Base-by-base conservation (phyloP, 495 filamentous ascomycete genomes). In the Ramalina peruviana region DNA sequence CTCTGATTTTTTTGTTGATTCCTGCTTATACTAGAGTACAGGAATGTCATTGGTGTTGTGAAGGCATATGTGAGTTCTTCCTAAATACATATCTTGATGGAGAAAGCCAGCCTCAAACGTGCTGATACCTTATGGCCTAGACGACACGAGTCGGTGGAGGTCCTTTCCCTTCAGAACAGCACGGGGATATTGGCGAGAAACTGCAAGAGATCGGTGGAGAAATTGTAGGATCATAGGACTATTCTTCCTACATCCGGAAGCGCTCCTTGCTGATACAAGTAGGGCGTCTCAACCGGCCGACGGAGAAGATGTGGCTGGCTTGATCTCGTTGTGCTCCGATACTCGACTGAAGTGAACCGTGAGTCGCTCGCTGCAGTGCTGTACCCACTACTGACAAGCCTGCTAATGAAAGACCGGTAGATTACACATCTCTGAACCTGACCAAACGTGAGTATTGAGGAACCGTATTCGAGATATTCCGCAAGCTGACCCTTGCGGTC, bases 271-370 rank as follows among this genome's bases (percentile, higher is more conserved):
- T 44, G 16, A 37, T 27, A 7, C 7, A 23, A 38, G 17, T 9
- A n/a, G 30, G 30, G 30, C 5, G 30, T 33, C 6, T 33, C 30
- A 33, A 33, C 30, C 12, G 30, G 30, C 12, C 30, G 30, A 4
- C 23, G 27, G 48, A 33, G 43, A 40, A 46, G 88, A 41, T 94
- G 88, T 61, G 89, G 88, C 25, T 94, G 85, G 87, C 74, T 94
- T 37, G 88, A 96, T 60, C 74, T 95, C 6, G 82, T 89, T n/a
- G 71, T 92, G n/a, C 64, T 85, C 50, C 82, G 85, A 57, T 87
- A 88, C 72, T 85, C 77, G 38, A 67, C 73, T 30, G 65, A 70
- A 1, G 70, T 88, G 55, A 85, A 86, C 70, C 47, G 30, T 33
- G 30, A 33, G 30, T 33, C 30, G 7, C 12, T 33, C 9, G 30